phyloP scores from a whole-genome alignment of 2,329 filamentous ascomycete genomes.

The Daldinia sp. region DNA sequence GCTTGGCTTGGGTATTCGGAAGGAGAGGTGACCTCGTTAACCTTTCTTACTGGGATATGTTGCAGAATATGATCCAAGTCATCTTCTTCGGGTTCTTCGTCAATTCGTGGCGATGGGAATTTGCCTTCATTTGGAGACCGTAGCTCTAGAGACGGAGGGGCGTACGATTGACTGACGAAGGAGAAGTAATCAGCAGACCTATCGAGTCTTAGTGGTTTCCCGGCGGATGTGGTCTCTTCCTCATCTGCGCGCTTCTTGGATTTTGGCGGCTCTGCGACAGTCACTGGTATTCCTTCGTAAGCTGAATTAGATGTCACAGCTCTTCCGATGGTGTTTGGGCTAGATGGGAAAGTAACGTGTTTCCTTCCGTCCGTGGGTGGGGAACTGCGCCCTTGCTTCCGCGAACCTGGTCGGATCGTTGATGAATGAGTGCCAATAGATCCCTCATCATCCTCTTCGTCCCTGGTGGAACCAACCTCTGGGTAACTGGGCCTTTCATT shows the following conservation, averaged over 20 bases:
- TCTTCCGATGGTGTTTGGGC: slow-evolving; percentile 36
- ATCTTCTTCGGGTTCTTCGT: slow-evolving; percentile 42
- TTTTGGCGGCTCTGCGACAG: slow-evolving; percentile 13
- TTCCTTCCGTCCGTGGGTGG: slow-evolving; percentile 29
- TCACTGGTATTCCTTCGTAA: slow-evolving; percentile 14
- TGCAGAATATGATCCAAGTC: slow-evolving; percentile 38
- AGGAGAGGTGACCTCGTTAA: slow-evolving; percentile 19
- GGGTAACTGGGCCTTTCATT: slow-evolving; percentile 16
- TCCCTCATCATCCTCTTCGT: slow-evolving; percentile 43
- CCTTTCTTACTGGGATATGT: slow-evolving; percentile 24
- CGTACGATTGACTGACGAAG: slow-evolving; percentile 50
- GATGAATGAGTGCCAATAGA: slow-evolving; percentile 46
- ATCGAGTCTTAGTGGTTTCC: slow-evolving; percentile 38
- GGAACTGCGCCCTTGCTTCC: slow-evolving; percentile 32
- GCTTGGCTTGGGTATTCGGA: slow-evolving; percentile 23
- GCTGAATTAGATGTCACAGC: slow-evolving; percentile 28
- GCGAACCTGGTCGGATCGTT: slow-evolving; percentile 46
- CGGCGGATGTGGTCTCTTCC: slow-evolving; percentile 9
- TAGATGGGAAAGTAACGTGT: slow-evolving; percentile 35
- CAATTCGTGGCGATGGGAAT: slow-evolving; percentile 40
- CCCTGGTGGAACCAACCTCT: slow-evolving; percentile 17
- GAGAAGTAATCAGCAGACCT: slow-evolving; percentile 50
- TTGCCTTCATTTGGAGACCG: slow-evolving; percentile 41
- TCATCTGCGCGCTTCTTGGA: background rate
- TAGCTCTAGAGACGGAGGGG: slow-evolving; percentile 49